Evolutionary conservation across 768 basidiomycete genomes (phyloP).

Genomic region (Rhizopogon rudus): DNA sequence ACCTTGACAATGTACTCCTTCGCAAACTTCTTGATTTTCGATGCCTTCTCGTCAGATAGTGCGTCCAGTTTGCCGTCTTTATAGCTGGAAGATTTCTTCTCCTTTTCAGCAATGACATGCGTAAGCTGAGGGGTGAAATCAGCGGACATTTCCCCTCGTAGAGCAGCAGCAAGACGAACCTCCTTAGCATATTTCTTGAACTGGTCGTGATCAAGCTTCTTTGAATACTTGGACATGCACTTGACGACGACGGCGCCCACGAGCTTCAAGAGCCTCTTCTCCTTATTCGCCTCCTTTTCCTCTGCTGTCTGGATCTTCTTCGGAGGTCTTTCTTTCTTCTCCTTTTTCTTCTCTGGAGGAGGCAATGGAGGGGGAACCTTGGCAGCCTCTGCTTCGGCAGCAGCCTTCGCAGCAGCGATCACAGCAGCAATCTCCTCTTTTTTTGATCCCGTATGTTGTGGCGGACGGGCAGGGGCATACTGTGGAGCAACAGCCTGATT

Average conservation of each 20-base stretch:
- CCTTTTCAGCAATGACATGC: constrained; percentile 84
- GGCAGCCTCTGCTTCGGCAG: constrained; percentile 15
- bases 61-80: constrained; percentile 66
- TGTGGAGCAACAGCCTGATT: background rate
- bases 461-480: background rate
- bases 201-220: constrained; percentile 65
- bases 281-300: constrained; percentile 65
- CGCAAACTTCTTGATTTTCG: constrained; percentile 89
- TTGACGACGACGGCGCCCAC: constrained; percentile 89
- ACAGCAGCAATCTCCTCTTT: constrained; percentile 32
- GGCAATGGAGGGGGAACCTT: constrained; percentile 6
- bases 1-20: constrained; percentile 89
- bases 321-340: constrained; percentile 22
- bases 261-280: constrained; percentile 78
- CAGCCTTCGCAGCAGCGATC: constrained; percentile 32
- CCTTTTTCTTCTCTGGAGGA: constrained; percentile 13
- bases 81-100: constrained; percentile 86
- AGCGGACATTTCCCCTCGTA: background rate
- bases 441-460: constrained; percentile 2
- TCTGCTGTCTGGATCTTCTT: constrained; percentile 45
- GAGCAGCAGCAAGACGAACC: constrained; percentile 38
- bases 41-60: constrained; percentile 80
- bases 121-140: constrained; percentile 55
- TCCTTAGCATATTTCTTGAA: constrained; percentile 98
- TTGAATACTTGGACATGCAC: constrained; percentile 85